These are phyloP conservation scores for Candida buenavistaensis DNA, from an alignment of 1,139 yeast genomes.

Conservation along the genomic window DNA sequence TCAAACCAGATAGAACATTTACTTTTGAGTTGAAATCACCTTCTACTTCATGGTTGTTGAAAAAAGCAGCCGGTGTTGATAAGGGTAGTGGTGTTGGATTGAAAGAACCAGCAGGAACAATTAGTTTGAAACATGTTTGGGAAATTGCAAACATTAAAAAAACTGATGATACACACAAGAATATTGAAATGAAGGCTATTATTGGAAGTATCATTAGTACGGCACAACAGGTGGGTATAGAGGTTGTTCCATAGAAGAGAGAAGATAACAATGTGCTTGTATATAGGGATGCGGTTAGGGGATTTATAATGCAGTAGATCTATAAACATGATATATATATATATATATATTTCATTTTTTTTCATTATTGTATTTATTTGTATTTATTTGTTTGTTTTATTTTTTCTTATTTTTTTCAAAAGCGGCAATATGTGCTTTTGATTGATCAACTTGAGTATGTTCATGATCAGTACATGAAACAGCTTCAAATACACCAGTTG, in stretches of 20 bases:
- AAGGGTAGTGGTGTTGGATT: slow-evolving; percentile 72
- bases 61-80: slow-evolving; percentile 79
- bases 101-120: slow-evolving; percentile 58
- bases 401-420: slow-evolving; percentile 75
- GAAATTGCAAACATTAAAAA: slow-evolving; percentile 94
- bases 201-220: slow-evolving; percentile 84
- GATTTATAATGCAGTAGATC: background rate
- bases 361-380: no score
- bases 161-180: slow-evolving; percentile 77
- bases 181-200: slow-evolving; percentile 69
- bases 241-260: slow-evolving; percentile 58
- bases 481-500: slow-evolving; percentile 32
- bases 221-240: slow-evolving; percentile 84
- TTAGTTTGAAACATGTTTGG: slow-evolving; percentile 85
- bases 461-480: slow-evolving; percentile 57
- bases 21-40: slow-evolving; percentile 88
- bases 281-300: no score
- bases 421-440: slow-evolving; percentile 94
- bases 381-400: slow-evolving; percentile 16
- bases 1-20: slow-evolving; percentile 91
- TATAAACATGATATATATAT: no score
- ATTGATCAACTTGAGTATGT: slow-evolving; percentile 88
- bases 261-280: slow-evolving; percentile 1
- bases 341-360: no score
- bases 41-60: slow-evolving; percentile 82